phyloP scores from a whole-genome alignment of 164 flowering plant species.

The Dillenia suffruticosa region DNA sequence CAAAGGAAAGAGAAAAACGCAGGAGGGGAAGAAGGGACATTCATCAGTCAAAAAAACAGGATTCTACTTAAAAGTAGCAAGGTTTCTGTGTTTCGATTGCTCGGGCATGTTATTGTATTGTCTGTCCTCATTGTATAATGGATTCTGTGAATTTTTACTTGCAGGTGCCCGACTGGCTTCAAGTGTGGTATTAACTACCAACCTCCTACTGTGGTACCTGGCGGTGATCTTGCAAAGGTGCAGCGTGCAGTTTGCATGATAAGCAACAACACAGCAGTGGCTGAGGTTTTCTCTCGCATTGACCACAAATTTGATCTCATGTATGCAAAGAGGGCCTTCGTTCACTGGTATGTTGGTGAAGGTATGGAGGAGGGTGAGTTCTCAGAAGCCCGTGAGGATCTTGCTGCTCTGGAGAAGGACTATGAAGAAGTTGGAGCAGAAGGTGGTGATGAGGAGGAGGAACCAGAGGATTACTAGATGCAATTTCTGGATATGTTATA shows the following conservation, averaged over 20 bases:
- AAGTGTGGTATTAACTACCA: conserved; percentile 83
- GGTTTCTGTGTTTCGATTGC: no score
- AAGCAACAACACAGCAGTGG: conserved; percentile 85
- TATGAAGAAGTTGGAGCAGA: conserved; percentile 81
- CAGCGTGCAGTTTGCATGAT: conserved; percentile 92
- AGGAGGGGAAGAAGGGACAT: no score
- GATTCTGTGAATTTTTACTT: background rate
- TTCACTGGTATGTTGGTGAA: conserved; percentile 87
- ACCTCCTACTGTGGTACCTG: conserved; percentile 77
- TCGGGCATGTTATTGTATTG: no score
- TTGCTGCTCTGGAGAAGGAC: conserved; percentile 83
- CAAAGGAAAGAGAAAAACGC: no score
- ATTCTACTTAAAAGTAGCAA: no score
- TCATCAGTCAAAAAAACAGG: no score
- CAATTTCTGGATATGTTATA: no score
- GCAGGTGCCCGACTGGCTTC: conserved; percentile 87
- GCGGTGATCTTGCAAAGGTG: conserved; percentile 78
- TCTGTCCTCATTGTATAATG: no score
- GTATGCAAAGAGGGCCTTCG: conserved; percentile 76
- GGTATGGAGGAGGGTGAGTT: conserved; percentile 93
- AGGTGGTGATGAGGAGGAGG: conserved; percentile 60
- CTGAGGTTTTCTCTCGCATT: conserved; percentile 67
- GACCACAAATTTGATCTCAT: conserved; percentile 81
- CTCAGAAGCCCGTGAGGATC: conserved; percentile 81
- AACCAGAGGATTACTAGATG: conserved; percentile 47